These are phyloP conservation scores for Boletus eberwhitei DNA, from an alignment of 768 basidiomycete genomes.

Conservation along the genomic window DNA sequence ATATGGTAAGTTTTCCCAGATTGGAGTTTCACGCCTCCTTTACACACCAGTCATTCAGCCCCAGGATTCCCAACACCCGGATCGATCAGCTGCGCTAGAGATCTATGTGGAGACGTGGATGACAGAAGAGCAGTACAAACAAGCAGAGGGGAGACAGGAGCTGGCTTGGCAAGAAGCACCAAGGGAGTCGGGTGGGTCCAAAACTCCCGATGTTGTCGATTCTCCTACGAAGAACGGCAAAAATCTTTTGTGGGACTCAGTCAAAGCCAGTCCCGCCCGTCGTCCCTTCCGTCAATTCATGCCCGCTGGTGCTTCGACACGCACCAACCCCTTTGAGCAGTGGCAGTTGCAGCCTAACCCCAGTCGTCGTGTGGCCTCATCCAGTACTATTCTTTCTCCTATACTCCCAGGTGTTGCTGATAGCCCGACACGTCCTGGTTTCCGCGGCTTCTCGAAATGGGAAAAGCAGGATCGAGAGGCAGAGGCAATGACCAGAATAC, in stretches of 20 bases:
- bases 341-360: constrained; percentile 33
- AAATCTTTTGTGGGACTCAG: constrained; percentile 65
- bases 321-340: constrained; percentile 49
- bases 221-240: constrained; percentile 51
- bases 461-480: constrained; percentile 86
- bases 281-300: constrained; percentile 48
- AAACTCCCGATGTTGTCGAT: constrained; percentile 38
- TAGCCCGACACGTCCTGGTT: constrained; percentile 48
- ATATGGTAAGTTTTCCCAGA: constrained; percentile 56
- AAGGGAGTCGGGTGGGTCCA: constrained; percentile 41
- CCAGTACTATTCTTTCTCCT: constrained; percentile 27
- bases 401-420: constrained; percentile 40
- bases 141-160: constrained; percentile 56
- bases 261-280: constrained; percentile 41
- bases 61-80: constrained; percentile 73
- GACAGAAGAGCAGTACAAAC: constrained; percentile 67
- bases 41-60: constrained; percentile 46
- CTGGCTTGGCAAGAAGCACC: constrained; percentile 68
- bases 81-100: constrained; percentile 62
- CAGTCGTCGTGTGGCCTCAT: constrained; percentile 43
- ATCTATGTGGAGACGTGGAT: constrained; percentile 80
- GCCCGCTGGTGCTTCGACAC: constrained; percentile 40
- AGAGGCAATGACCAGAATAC: constrained; percentile 68
- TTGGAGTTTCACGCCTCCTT: constrained; percentile 5
- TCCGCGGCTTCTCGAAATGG: constrained; percentile 69